Evolutionary conservation across 805 yeast species (phyloP).

Genomic region (Kodamaea lidongshanica): DNA sequence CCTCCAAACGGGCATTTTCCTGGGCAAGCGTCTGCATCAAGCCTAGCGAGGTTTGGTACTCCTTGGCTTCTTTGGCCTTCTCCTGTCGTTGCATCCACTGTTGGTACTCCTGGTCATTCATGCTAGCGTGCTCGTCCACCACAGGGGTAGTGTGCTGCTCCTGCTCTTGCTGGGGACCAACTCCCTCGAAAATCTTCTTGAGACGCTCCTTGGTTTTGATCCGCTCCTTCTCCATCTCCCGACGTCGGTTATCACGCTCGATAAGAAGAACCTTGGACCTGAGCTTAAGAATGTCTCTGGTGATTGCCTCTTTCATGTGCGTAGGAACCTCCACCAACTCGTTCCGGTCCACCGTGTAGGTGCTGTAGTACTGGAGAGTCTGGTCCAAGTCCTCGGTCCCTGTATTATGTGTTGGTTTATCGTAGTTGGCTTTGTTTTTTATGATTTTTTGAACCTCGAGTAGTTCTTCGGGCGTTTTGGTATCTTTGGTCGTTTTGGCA

Average conservation of each 20-base stretch:
- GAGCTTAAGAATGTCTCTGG: slow-evolving; percentile 49
- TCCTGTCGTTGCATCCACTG: slow-evolving; percentile 17
- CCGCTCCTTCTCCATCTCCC: slow-evolving; percentile 44
- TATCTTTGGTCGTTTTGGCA: neutral
- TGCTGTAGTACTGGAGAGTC: slow-evolving; percentile 28
- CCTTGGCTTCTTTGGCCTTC: slow-evolving; percentile 18
- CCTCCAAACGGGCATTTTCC: slow-evolving; percentile 17
- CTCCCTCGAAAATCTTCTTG: slow-evolving; percentile 39
- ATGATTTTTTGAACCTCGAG: slow-evolving; percentile 6
- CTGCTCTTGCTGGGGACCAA: slow-evolving; percentile 17
- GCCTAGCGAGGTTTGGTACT: slow-evolving; percentile 13
- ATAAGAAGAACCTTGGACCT: slow-evolving; percentile 48
- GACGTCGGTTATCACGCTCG: slow-evolving; percentile 46
- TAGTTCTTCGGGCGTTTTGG: neutral
- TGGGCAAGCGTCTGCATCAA: slow-evolving; percentile 12
- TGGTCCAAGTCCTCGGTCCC: slow-evolving; percentile 33
- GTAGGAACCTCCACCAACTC: slow-evolving; percentile 55
- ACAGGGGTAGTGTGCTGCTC: neutral
- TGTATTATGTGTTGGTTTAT: slow-evolving; percentile 13
- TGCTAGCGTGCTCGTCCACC: slow-evolving; percentile 12
- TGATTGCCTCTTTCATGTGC: slow-evolving; percentile 46
- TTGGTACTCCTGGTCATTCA: slow-evolving; percentile 18
- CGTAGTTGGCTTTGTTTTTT: slow-evolving; percentile 17
- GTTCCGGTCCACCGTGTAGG: slow-evolving; percentile 49
- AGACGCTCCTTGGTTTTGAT: slow-evolving; percentile 43